Evolutionary conservation across 208 protist species (phyloP), one percentile per base, ranked within the genome.

Genomic region (Strigomonas oncopelti): DNA sequence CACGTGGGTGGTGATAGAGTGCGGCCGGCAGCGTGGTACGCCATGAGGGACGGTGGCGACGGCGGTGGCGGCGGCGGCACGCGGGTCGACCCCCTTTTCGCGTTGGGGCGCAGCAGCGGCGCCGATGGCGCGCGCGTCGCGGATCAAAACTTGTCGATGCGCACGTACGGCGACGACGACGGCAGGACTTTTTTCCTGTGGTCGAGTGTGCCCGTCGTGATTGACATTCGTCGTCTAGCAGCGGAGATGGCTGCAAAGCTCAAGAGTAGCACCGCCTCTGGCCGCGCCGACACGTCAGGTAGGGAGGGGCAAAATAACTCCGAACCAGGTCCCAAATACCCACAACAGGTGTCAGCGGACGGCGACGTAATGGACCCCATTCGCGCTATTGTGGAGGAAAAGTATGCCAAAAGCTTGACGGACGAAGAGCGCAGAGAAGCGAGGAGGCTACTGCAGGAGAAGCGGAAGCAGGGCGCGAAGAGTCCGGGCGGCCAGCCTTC

Each of bases 11-110:
- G 57, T 22, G 38, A 46, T 11, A 76, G 80, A 13, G 79, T 81
- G 61, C 84, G 78, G 11, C 58, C 84, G 8, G 77, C 69, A 0
- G 77, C 75, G 34, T 83, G 80, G 62, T 81, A 80, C 18, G 56
- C 32, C 1, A n/a, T 38, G n/a, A 16, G 36, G 11, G 34, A 25
- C 20, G 52, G 36, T 20, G 7, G 25, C n/a, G 48, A 27, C 16
- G 42, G 42, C 32, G 34, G 46, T 2, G 52, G 36, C 36, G 7
- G 25, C n/a, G 48, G 48, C 16, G 42, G 42, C 13, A 20, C 16
- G 42, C 42, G 42, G 1, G 42, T 48, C 11, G 42, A 48, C 42
- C 42, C 42, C 1, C 13, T 48, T n/a, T n/a, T n/a, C 9, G 13
- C 42, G 42, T 20, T 48, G 13, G 42, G 34, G 5, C 42, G 1